phyloP scores from a whole-genome alignment of 352 stramenopile genomes.

The Pythium phragmiticola region DNA sequence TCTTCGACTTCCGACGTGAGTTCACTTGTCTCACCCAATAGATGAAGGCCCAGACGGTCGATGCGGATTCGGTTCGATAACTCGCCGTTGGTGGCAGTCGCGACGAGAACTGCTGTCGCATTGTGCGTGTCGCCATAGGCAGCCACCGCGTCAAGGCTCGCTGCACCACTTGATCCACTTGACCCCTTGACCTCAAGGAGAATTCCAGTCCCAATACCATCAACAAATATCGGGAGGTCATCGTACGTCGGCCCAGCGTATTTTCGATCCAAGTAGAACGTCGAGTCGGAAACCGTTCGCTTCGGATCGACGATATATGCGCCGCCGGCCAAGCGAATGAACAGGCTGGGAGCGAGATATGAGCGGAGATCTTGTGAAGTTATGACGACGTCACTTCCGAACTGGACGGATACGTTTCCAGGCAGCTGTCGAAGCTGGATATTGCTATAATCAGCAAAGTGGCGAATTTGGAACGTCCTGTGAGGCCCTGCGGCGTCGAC shows the following conservation, averaged over 20 bases:
- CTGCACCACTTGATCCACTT: slow-evolving; percentile 19
- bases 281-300: slow-evolving; percentile 28
- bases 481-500: slow-evolving; percentile 32
- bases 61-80: slow-evolving; percentile 35
- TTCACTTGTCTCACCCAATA: slow-evolving; percentile 36
- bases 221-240: slow-evolving; percentile 50
- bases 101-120: slow-evolving; percentile 38
- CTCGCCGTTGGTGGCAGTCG: slow-evolving; percentile 31
- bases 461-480: slow-evolving; percentile 43
- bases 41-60: slow-evolving; percentile 34
- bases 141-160: slow-evolving; percentile 41
- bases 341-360: slow-evolving; percentile 34
- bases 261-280: slow-evolving; percentile 49
- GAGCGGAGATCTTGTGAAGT: slow-evolving; percentile 44
- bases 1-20: slow-evolving; percentile 45
- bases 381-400: slow-evolving; percentile 43
- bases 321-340: slow-evolving; percentile 48
- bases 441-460: slow-evolving; percentile 50
- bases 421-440: slow-evolving; percentile 29
- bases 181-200: slow-evolving; percentile 36
- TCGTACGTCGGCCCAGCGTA: slow-evolving; percentile 47
- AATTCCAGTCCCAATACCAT: slow-evolving; percentile 48
- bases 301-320: slow-evolving; percentile 50
- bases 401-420: slow-evolving; percentile 48
- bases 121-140: slow-evolving; percentile 17